A percentile compares a stretch with the other conserved stretches of the same genome.
These are phyloP conservation scores for Monosporascus sp. DNA, from an alignment of 2,329 filamentous ascomycete genomes.

Conservation along the genomic window DNA sequence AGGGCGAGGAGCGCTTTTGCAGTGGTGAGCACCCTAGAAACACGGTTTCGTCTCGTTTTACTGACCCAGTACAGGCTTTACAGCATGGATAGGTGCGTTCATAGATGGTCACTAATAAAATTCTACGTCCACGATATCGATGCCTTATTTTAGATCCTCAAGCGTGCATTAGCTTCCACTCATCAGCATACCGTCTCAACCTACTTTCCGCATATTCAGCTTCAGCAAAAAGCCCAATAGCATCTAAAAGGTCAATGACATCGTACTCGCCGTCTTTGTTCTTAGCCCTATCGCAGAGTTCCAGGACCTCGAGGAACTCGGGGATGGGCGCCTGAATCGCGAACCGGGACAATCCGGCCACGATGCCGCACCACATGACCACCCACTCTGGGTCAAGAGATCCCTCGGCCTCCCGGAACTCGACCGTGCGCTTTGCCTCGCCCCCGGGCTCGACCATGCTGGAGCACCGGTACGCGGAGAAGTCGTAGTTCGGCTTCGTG, in stretches of 20 bases:
- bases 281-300: slow-evolving; percentile 27
- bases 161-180: background rate
- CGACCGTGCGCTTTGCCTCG: slow-evolving; percentile 9
- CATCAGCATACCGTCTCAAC: background rate
- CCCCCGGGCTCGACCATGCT: background rate
- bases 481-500: background rate
- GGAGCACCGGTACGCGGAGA: background rate
- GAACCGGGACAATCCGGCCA: slow-evolving; percentile 14
- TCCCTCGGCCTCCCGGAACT: slow-evolving; percentile 14
- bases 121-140: no score
- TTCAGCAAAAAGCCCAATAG: slow-evolving; percentile 17
- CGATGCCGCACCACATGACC: slow-evolving; percentile 16
- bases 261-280: slow-evolving; percentile 36
- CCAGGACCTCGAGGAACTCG: slow-evolving; percentile 12
- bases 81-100: background rate
- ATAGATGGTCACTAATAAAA: background rate
- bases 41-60: background rate
- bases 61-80: slow-evolving; percentile 6
- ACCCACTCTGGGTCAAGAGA: slow-evolving; percentile 11
- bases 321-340: slow-evolving; percentile 9
- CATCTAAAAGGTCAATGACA: slow-evolving; percentile 18
- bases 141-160: background rate
- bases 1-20: slow-evolving; percentile 73
- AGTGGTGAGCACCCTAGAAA: slow-evolving; percentile 35
- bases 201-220: slow-evolving; percentile 9